These are phyloP conservation scores for Solanum chaucha DNA, from an alignment of 257 asterid species.

Conservation along the genomic window DNA sequence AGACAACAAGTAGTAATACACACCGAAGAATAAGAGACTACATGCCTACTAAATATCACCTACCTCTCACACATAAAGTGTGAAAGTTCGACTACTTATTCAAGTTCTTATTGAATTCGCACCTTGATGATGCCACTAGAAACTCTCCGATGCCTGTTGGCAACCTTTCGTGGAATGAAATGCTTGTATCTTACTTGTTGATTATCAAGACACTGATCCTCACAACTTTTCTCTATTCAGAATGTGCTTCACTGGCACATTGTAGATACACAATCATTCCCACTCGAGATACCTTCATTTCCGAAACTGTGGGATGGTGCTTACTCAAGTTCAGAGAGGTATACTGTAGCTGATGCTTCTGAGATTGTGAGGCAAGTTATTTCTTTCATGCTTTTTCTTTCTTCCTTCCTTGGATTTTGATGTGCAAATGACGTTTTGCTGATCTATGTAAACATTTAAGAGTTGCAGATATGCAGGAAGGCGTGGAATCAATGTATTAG, in stretches of 20 bases:
- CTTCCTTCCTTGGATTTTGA: background rate
- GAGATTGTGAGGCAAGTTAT: constrained; percentile 73
- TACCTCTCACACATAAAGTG: background rate
- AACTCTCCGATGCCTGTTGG: background rate
- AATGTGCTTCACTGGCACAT: constrained; percentile 99
- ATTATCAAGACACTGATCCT: background rate
- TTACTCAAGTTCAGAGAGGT: constrained; percentile 55
- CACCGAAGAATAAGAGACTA: background rate
- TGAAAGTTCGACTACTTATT: background rate
- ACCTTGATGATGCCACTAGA: background rate
- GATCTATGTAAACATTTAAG: background rate
- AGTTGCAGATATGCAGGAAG: constrained; percentile 64
- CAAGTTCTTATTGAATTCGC: background rate
- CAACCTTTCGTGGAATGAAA: background rate
- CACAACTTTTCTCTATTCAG: constrained; percentile 20
- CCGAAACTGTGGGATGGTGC: constrained; percentile 91
- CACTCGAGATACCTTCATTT: constrained; percentile 79
- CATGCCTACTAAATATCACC: background rate
- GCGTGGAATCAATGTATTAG: constrained; percentile 78
- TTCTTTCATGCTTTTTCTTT: background rate
- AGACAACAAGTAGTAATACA: background rate
- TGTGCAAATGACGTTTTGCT: background rate
- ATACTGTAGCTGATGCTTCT: constrained; percentile 62
- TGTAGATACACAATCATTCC: constrained; percentile 90
- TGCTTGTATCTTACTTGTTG: background rate